Evolutionary conservation across 1,284 basidiomycete genomes (phyloP).

Genomic region (Boletellus sp.): DNA sequence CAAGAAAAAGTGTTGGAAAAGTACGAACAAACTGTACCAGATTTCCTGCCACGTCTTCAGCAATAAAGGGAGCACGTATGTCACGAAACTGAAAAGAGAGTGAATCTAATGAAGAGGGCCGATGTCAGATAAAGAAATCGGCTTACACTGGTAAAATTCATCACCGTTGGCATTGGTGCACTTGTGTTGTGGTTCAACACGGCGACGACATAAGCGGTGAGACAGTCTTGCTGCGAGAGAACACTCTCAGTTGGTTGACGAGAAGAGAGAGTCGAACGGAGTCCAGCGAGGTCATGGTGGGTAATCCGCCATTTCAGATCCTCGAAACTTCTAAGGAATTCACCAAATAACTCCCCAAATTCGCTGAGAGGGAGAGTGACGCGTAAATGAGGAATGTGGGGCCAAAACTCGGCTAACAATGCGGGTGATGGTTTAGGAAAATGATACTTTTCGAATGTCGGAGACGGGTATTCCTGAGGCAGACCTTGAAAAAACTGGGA

Average conservation of each 20-base stretch:
- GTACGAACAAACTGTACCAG: slow-evolving; percentile 28
- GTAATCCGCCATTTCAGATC: slow-evolving; percentile 21
- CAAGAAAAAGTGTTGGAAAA: no score
- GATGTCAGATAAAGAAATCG: neutral
- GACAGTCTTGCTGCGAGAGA: neutral
- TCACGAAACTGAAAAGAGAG: slow-evolving; percentile 26
- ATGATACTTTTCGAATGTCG: slow-evolving; percentile 18
- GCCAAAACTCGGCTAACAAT: neutral
- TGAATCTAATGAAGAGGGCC: neutral
- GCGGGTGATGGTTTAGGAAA: neutral
- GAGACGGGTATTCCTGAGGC: slow-evolving; percentile 6
- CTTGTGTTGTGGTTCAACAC: neutral
- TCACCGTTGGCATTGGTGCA: neutral
- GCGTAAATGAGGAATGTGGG: neutral
- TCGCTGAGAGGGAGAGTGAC: slow-evolving; percentile 4
- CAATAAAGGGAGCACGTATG: slow-evolving; percentile 17
- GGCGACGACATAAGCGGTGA: neutral
- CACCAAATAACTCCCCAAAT: slow-evolving; percentile 6
- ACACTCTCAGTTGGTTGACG: neutral
- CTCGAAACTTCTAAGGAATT: slow-evolving; percentile 8
- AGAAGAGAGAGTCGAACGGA: neutral
- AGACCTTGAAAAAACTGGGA: slow-evolving; percentile 26
- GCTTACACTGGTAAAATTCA: neutral
- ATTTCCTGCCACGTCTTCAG: slow-evolving; percentile 25
- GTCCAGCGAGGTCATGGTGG: neutral